Conservation (phyloP, 2,329 filamentous ascomycete species). For the Juglanconis oblonga region DNA sequence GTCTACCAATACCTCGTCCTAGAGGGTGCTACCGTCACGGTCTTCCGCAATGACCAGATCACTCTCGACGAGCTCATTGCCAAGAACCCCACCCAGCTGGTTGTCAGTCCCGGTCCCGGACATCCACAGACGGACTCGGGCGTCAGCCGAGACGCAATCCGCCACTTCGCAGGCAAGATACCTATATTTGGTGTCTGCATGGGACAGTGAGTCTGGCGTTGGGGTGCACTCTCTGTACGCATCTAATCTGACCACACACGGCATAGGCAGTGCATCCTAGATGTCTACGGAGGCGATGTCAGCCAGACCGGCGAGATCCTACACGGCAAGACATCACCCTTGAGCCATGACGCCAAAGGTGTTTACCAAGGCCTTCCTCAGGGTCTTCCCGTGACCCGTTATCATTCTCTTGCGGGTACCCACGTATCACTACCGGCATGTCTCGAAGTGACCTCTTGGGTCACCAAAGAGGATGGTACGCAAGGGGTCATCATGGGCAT, state of each 20-base stretch:
- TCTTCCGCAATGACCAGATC: conserved; percentile 90
- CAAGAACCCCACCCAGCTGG: conserved; percentile 85
- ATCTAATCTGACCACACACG: conserved; percentile 10
- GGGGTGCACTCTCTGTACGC: conserved; percentile 16
- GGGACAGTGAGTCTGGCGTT: conserved; percentile 71
- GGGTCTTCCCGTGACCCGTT: conserved; percentile 83
- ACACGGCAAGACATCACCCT: conserved; percentile 91
- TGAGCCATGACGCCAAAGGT: conserved; percentile 88
- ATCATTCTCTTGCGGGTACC: conserved; percentile 93
- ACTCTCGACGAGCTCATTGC: conserved; percentile 78
- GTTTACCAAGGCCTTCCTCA: conserved; percentile 81
- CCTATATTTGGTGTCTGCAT: conserved; percentile 98
- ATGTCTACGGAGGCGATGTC: conserved; percentile 87
- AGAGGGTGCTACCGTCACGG: conserved; percentile 88
- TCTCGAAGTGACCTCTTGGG: conserved; percentile 89
- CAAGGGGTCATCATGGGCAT: conserved; percentile 96
- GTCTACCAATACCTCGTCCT: conserved; percentile 97
- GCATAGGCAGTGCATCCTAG: conserved; percentile 85
- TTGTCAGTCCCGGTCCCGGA: conserved; percentile 91
- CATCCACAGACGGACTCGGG: conserved; percentile 91
- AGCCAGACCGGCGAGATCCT: conserved; percentile 93
- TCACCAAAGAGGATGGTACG: conserved; percentile 69
- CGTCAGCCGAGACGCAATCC: conserved; percentile 87
- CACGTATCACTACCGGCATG: conserved; percentile 80
- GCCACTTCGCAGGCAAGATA: conserved; percentile 89